Evolutionary conservation across 2,329 filamentous ascomycete genomes (phyloP).

Genomic region (Trichoderma pleuroti): DNA sequence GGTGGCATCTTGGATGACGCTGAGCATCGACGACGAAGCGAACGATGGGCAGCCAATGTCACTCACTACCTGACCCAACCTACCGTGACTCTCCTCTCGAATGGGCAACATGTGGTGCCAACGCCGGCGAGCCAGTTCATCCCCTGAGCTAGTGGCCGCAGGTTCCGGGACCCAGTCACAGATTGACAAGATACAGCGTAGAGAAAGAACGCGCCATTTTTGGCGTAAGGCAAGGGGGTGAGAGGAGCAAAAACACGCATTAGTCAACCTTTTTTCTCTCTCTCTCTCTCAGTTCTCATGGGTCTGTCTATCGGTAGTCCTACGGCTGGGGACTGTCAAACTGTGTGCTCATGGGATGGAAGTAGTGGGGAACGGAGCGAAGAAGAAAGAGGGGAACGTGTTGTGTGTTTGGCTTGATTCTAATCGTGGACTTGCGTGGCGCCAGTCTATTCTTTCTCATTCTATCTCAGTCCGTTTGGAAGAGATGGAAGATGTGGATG

Average conservation of each 20-base stretch:
- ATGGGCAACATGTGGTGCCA: background rate
- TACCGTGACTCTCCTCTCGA: background rate
- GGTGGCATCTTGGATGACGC: background rate
- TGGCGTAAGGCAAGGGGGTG: background rate
- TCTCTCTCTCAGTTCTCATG: background rate
- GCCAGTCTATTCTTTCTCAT: background rate
- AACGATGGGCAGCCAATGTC: conserved; percentile 1
- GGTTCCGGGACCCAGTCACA: conserved; percentile 16
- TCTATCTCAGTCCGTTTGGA: background rate
- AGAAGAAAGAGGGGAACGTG: background rate
- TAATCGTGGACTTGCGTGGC: conserved; percentile 9
- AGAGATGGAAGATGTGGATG: conserved; percentile 11
- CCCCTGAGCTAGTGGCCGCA: conserved; percentile 20
- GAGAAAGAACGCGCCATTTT: conserved; percentile 16
- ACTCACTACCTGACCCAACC: background rate
- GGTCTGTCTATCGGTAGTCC: background rate
- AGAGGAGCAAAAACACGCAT: background rate
- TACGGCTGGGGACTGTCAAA: background rate
- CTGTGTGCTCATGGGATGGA: background rate
- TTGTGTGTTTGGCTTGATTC: background rate
- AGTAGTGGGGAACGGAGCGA: background rate
- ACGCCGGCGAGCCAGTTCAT: conserved; percentile 13
- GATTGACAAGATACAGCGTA: conserved; percentile 6
- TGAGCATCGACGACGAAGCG: background rate
- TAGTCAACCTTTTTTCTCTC: background rate